Conservation (phyloP, 352 stramenopile genomes). For the Phytophthora uliginosa region DNA sequence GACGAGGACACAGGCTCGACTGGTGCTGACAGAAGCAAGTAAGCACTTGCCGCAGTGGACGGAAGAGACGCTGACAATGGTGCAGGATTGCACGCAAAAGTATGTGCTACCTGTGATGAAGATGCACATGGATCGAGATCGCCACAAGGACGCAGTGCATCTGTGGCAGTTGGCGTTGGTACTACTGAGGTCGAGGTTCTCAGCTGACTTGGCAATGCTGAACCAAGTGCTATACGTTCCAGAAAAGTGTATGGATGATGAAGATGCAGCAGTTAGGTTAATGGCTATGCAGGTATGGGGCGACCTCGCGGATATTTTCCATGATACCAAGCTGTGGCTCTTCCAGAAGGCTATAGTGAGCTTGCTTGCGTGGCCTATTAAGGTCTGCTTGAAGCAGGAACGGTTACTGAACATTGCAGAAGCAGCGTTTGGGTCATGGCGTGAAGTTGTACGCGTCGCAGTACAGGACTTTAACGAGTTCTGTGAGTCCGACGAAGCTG, state of each 20-base stretch:
- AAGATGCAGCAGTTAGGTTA: constrained; percentile 54
- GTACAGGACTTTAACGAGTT: constrained; percentile 67
- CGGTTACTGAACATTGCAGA: constrained; percentile 58
- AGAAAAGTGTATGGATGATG: constrained; percentile 61
- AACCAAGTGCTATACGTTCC: constrained; percentile 68
- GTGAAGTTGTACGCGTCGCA: constrained; percentile 47
- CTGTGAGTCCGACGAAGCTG: constrained; percentile 17
- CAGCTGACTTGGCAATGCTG: constrained; percentile 51
- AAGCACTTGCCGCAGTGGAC: constrained; percentile 47
- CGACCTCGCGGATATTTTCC: constrained; percentile 61
- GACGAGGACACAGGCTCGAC: constrained; percentile 56
- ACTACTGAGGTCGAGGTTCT: constrained; percentile 52
- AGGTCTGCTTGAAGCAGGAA: constrained; percentile 61
- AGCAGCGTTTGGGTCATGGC: constrained; percentile 60
- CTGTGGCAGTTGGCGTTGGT: constrained; percentile 70
- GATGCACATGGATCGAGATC: constrained; percentile 50
- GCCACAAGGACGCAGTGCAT: constrained; percentile 53
- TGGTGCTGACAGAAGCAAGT: constrained; percentile 60
- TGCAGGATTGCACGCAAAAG: constrained; percentile 53
- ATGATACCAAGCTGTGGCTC: constrained; percentile 55
- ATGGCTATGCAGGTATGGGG: constrained; percentile 66
- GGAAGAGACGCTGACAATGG: constrained; percentile 31
- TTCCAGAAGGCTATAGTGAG: constrained; percentile 66
- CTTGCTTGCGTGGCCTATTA: constrained; percentile 60
- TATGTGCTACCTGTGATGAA: constrained; percentile 73